Evolutionary conservation across 306 rosid genomes (phyloP).

Genomic region (Cercis canadensis): DNA sequence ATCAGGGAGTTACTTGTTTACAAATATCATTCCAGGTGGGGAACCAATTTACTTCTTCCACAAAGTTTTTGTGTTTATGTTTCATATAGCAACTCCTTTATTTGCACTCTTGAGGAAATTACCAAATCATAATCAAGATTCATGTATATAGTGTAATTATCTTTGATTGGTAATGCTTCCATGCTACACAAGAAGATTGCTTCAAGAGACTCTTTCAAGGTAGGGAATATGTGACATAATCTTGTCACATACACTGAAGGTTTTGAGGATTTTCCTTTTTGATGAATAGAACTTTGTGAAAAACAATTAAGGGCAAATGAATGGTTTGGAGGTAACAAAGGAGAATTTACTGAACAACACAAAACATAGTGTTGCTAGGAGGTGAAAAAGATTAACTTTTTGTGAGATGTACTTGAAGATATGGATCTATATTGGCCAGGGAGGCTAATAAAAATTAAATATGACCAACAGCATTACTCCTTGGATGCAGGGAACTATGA

Average conservation of each 20-base stretch:
- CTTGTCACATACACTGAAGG: neutral
- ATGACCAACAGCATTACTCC: conserved; percentile 12
- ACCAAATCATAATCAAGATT: conserved; percentile 18
- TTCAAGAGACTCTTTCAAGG: neutral
- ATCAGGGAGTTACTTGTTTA: conserved; percentile 80
- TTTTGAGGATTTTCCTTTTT: too few species aligned
- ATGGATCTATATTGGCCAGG: neutral
- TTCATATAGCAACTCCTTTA: conserved; percentile 16
- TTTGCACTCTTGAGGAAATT: conserved; percentile 27
- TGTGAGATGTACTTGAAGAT: conserved; percentile 21
- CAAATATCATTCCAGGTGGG: conserved; percentile 85
- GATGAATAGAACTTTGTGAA: too few species aligned
- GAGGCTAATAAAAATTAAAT: too few species aligned
- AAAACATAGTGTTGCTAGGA: conserved; percentile 26
- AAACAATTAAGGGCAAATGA: too few species aligned
- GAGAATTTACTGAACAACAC: conserved; percentile 17
- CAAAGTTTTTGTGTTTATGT: conserved; percentile 21
- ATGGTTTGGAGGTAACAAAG: neutral
- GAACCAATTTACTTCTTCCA: conserved; percentile 33
- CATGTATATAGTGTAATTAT: conserved; percentile 11
- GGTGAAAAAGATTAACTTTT: conserved; percentile 13
- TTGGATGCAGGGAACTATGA: conserved; percentile 78
- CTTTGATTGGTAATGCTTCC: neutral
- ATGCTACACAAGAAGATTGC: neutral
- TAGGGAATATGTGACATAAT: neutral